phyloP scores from a whole-genome alignment of 2,329 filamentous ascomycete species.

The Lachnellula suecica region DNA sequence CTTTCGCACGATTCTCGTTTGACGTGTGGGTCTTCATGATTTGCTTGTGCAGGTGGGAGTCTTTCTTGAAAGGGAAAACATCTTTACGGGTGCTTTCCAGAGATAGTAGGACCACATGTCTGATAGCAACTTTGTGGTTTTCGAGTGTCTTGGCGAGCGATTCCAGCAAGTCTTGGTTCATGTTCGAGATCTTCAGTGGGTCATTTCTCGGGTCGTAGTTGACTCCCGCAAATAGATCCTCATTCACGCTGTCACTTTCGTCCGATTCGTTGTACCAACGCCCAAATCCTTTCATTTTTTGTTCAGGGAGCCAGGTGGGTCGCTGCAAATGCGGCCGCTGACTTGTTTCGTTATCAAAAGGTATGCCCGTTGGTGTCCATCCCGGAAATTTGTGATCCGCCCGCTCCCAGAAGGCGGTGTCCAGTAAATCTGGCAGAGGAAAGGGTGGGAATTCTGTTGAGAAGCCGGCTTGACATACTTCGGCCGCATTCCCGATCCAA shows the following conservation, averaged over 20 bases:
- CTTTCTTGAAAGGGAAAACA: slow-evolving; percentile 38
- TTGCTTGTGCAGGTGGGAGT: slow-evolving; percentile 33
- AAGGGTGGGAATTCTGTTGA: slow-evolving; percentile 28
- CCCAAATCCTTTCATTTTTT: slow-evolving; percentile 31
- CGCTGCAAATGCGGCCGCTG: slow-evolving; percentile 7
- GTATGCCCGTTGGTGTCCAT: slow-evolving; percentile 18
- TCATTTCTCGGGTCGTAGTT: slow-evolving; percentile 36
- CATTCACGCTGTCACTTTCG: not conserved
- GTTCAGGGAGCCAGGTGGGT: slow-evolving; percentile 34
- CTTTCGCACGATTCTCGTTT: slow-evolving; percentile 20
- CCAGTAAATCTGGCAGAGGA: slow-evolving; percentile 25
- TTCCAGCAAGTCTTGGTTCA: slow-evolving; percentile 32
- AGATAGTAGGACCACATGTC: slow-evolving; percentile 38
- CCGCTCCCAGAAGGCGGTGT: slow-evolving; percentile 19
- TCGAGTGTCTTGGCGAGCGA: slow-evolving; percentile 32
- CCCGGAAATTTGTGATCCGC: slow-evolving; percentile 14
- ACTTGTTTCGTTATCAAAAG: slow-evolving; percentile 31
- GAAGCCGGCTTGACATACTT: slow-evolving; percentile 23
- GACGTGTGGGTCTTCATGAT: slow-evolving; percentile 32
- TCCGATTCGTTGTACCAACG: slow-evolving; percentile 28
- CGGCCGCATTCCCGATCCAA: slow-evolving; percentile 24
- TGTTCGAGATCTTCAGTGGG: slow-evolving; percentile 38
- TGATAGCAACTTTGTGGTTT: slow-evolving; percentile 33
- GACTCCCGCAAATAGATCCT: slow-evolving; percentile 1
- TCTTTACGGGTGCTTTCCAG: slow-evolving; percentile 42